These are phyloP conservation scores for Chlamydomonas sphaeroides DNA, from an alignment of 139 green algal genomes.

Conservation along the genomic window DNA sequence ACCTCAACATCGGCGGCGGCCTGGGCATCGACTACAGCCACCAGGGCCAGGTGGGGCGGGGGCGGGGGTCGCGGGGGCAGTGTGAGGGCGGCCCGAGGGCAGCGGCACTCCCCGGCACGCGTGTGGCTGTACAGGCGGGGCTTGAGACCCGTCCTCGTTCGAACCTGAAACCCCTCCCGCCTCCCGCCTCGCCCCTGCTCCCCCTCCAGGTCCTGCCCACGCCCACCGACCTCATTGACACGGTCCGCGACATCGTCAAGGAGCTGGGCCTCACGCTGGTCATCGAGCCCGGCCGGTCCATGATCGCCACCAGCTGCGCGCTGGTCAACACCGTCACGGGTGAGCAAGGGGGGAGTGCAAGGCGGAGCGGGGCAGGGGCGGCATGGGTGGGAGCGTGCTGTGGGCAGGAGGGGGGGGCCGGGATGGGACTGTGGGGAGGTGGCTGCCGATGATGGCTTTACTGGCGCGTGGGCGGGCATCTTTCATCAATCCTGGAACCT, in stretches of 20 bases:
- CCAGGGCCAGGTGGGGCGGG: constrained; percentile 47
- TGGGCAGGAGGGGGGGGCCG: too few species aligned
- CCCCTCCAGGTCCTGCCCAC: constrained; percentile 74
- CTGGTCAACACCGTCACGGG: constrained; percentile 92
- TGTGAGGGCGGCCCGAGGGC: too few species aligned
- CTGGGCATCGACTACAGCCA: constrained; percentile 96
- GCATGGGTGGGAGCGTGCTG: not conserved
- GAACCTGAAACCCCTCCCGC: not conserved
- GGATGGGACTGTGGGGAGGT: too few species aligned
- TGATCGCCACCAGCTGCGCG: constrained; percentile 83
- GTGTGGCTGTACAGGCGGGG: too few species aligned
- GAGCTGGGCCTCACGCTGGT: constrained; percentile 89
- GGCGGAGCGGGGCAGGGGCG: not conserved
- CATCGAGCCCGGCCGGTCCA: constrained; percentile 94
- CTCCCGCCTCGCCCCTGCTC: too few species aligned
- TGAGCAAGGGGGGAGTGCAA: not conserved
- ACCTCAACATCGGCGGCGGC: constrained; percentile 97
- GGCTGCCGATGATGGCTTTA: too few species aligned
- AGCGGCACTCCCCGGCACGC: too few species aligned
- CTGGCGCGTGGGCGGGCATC: too few species aligned
- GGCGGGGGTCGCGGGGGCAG: not conserved
- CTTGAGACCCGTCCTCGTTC: too few species aligned
- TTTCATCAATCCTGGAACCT: too few species aligned
- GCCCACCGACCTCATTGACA: constrained; percentile 94
- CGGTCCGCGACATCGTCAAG: constrained; percentile 81